Base-by-base conservation (phyloP, 1,139 yeast species). In the Nadsonia commutata region DNA sequence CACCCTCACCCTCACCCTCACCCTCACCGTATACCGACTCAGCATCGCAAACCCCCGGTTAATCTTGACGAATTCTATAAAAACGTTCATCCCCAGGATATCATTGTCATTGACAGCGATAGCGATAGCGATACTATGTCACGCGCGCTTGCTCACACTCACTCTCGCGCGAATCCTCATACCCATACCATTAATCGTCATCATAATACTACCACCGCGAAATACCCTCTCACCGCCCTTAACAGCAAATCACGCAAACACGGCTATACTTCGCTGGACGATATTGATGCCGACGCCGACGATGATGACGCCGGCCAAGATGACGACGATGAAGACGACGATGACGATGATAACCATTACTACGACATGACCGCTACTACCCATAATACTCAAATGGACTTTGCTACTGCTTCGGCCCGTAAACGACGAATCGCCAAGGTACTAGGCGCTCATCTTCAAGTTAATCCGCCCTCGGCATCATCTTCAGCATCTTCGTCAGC, bases 21-120 rank as follows among this genome's bases (percentile, higher is more conserved):
- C 8, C 23, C n/a, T n/a, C n/a, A n/a, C n/a, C n/a, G n/a, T n/a
- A n/a, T n/a, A n/a, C n/a, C n/a, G n/a, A n/a, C n/a, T n/a, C n/a
- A n/a, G 13, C 39, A 38, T n/a, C 38, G 31, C 2, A 41, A 41
- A 11, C 43, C 31, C 37, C 39, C 41, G n/a, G 52, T 56, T 20
- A 43, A 58, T 48, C 59, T 63, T 63, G 48, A 49, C 37, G 57
- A 55, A 43, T 58, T 57, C 46, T 58, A 58, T 46, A 49, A 52
- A 36, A 59, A 58, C 45, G 63, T 62, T 16, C 50, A 51, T 39
- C 63, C 63, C n/a, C 48, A 50, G 27, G 64, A 60, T 44, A 55
- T 60, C 38, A 60, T 60, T 49, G 60, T 60, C 33, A 58, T 60
- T 18, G 59, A 58, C 33, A 60, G 57, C 41, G 57, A 53, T 40